Evolutionary conservation across 192 early-diverging fungal species (phyloP).

Genomic region (Entomortierella beljakovae): DNA sequence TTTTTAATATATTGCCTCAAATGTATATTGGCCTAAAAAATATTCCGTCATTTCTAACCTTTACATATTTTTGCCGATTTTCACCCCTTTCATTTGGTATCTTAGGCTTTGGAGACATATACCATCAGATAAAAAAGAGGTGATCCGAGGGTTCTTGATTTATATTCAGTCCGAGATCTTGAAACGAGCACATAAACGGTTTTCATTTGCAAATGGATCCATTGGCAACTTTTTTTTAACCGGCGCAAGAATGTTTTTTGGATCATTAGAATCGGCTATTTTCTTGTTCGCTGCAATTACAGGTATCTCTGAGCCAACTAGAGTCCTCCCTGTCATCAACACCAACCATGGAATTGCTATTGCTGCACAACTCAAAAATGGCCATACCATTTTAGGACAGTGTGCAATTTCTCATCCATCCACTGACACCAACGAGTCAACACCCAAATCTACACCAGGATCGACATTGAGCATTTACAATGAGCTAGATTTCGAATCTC

Average conservation of each 20-base stretch:
- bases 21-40: no score
- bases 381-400: constrained; percentile 72
- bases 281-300: constrained; percentile 80
- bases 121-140: constrained; percentile 68
- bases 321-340: constrained; percentile 76
- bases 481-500: constrained; percentile 25
- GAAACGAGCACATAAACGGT: constrained; percentile 69
- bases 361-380: constrained; percentile 75
- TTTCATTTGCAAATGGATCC: constrained; percentile 78
- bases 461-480: no score
- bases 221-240: constrained; percentile 88
- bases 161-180: constrained; percentile 76
- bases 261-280: constrained; percentile 75
- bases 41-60: neutral
- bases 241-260: constrained; percentile 80
- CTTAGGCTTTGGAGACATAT: constrained; percentile 63
- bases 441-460: constrained; percentile 24
- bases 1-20: no score
- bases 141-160: constrained; percentile 79
- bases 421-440: constrained; percentile 11
- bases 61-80: neutral
- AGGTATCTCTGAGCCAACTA: constrained; percentile 70
- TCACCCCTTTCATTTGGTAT: neutral
- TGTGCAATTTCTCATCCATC: constrained; percentile 83
- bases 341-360: constrained; percentile 74